Conservation (phyloP, 495 filamentous ascomycete species). For the Trichocladium uniseriatum region DNA sequence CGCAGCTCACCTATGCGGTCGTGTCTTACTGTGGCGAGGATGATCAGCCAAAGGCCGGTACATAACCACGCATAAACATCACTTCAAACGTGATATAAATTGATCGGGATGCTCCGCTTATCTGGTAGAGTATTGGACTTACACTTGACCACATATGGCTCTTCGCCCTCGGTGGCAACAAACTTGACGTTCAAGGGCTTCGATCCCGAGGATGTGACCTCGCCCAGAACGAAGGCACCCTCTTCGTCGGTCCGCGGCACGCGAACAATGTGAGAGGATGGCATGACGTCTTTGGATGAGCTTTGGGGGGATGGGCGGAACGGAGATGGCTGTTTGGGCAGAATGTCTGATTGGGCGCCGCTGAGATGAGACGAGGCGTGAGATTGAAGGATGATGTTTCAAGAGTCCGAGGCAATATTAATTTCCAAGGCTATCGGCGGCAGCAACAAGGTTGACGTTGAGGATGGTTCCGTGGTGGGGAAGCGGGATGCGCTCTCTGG, state of each 20-base stretch:
- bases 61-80: neutral
- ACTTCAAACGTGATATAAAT: neutral
- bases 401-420: too few species aligned
- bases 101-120: too few species aligned
- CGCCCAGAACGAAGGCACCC: constrained; percentile 47
- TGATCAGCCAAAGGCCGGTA: neutral
- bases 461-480: too few species aligned
- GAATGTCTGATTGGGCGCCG: neutral
- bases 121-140: constrained; percentile 13
- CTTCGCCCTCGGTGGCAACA: constrained; percentile 57
- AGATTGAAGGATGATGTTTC: too few species aligned
- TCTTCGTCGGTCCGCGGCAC: constrained; percentile 47
- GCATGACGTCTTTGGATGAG: constrained; percentile 5
- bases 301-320: neutral
- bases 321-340: constrained; percentile 5
- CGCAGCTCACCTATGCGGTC: constrained; percentile 22
- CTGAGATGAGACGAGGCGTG: too few species aligned
- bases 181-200: constrained; percentile 51
- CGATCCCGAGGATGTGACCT: constrained; percentile 41
- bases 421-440: too few species aligned
- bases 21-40: constrained; percentile 23
- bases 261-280: constrained; percentile 35
- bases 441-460: too few species aligned
- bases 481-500: too few species aligned
- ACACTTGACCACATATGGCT: constrained; percentile 51